phyloP scores from a whole-genome alignment of 345 rosid species.

The Aquilaria malaccensis region DNA sequence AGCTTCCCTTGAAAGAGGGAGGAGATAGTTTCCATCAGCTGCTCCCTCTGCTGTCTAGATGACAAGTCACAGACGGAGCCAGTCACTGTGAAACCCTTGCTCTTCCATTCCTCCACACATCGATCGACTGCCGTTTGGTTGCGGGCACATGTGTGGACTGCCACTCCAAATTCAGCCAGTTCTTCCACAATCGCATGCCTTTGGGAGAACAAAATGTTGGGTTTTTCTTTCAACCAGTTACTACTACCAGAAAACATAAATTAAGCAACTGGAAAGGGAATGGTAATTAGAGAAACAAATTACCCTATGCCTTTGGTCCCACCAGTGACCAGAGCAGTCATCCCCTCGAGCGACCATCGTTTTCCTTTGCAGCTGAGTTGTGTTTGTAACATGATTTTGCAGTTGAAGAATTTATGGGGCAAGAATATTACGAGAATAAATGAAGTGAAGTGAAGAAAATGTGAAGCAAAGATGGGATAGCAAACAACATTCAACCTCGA shows the following conservation, averaged over 20 bases:
- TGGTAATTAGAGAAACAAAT: background rate
- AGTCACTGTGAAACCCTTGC: slow-evolving; percentile 37
- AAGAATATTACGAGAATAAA: no score
- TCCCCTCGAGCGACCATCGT: slow-evolving; percentile 44
- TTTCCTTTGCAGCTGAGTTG: slow-evolving; percentile 5
- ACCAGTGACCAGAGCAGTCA: slow-evolving; percentile 43
- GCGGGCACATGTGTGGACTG: slow-evolving; percentile 65
- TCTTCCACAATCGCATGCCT: slow-evolving; percentile 66
- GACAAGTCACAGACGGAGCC: slow-evolving; percentile 44
- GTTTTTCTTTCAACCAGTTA: background rate
- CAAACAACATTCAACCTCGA: no score
- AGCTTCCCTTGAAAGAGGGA: slow-evolving; percentile 41
- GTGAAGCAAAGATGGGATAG: no score
- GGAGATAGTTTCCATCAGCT: slow-evolving; percentile 36
- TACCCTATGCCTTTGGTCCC: slow-evolving; percentile 33
- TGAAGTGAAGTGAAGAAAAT: no score
- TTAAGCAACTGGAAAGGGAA: background rate
- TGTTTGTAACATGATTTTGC: no score
- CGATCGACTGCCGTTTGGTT: slow-evolving; percentile 41
- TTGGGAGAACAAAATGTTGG: background rate
- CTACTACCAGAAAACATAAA: background rate
- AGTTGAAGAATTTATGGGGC: no score
- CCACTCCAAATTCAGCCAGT: slow-evolving; percentile 58
- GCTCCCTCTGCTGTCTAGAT: slow-evolving; percentile 23
- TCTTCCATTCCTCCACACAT: slow-evolving; percentile 39